Evolutionary conservation across 176 grass and related monocot species (phyloP).

Genomic region (Tillandsia fasciculata): DNA sequence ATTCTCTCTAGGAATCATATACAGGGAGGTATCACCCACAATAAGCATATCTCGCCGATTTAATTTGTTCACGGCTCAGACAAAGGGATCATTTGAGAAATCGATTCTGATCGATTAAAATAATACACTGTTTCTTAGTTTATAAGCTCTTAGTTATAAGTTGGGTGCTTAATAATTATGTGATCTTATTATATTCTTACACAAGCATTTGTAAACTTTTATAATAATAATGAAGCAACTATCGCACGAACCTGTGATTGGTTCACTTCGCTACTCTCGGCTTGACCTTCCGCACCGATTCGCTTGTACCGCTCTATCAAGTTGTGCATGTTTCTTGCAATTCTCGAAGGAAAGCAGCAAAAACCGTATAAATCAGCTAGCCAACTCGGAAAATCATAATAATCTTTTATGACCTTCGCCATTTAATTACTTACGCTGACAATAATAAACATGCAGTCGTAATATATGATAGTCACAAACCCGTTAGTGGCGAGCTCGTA

Average conservation of each 20-base stretch:
- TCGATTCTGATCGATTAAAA: no score
- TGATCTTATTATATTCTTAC: neutral
- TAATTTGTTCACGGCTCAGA: no score
- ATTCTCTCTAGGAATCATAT: no score
- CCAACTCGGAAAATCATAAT: neutral
- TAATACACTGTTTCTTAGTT: no score
- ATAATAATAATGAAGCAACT: neutral
- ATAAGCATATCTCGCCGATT: no score
- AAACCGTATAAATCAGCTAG: slow-evolving; percentile 12
- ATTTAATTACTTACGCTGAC: neutral
- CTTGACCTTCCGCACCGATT: slow-evolving; percentile 21
- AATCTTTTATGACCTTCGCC: neutral
- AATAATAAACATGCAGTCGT: neutral
- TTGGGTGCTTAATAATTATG: neutral
- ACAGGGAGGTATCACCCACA: no score
- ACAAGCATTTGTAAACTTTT: neutral
- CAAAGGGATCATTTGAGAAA: no score
- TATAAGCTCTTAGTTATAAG: no score
- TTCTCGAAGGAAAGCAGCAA: neutral
- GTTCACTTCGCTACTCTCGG: slow-evolving; percentile 27
- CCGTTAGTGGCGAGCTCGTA: slow-evolving; percentile 70
- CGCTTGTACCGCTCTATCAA: slow-evolving; percentile 63
- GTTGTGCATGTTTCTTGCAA: slow-evolving; percentile 52
- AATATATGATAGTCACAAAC: slow-evolving; percentile 22
- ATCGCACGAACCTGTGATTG: slow-evolving; percentile 28